phyloP scores from a whole-genome alignment of 352 stramenopile species.

The Phytophthora sansomeana region DNA sequence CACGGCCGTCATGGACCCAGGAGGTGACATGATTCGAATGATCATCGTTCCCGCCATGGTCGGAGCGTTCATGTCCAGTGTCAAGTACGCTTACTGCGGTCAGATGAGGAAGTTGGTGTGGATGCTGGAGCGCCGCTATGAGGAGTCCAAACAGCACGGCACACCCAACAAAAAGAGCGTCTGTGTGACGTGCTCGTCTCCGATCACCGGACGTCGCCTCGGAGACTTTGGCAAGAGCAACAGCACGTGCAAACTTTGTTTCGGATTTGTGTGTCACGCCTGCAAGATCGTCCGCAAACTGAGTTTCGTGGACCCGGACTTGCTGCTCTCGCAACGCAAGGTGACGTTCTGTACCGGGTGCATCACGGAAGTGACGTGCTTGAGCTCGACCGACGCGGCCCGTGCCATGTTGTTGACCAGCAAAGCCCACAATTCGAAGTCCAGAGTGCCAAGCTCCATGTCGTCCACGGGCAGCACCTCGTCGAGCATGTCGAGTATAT shows the following conservation, averaged over 20 bases:
- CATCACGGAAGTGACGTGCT: slow-evolving; percentile 8
- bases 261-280: slow-evolving; percentile 21
- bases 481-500: slow-evolving; percentile 6
- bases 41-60: slow-evolving; percentile 20
- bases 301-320: slow-evolving; percentile 31
- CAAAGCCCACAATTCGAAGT: neutral
- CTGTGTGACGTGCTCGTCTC: slow-evolving; percentile 31
- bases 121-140: slow-evolving; percentile 28
- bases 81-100: slow-evolving; percentile 26
- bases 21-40: slow-evolving; percentile 19
- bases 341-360: slow-evolving; percentile 36
- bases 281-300: slow-evolving; percentile 30
- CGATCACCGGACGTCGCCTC: neutral
- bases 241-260: slow-evolving; percentile 37
- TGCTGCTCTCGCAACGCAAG: slow-evolving; percentile 30
- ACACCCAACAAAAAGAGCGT: slow-evolving; percentile 20
- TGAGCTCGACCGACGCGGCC: slow-evolving; percentile 19
- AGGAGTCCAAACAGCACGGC: slow-evolving; percentile 3
- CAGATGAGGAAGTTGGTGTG: slow-evolving; percentile 35
- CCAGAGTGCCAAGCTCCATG: neutral
- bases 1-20: slow-evolving; percentile 26
- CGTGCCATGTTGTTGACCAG: slow-evolving; percentile 13
- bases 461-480: slow-evolving; percentile 9
- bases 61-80: slow-evolving; percentile 15
- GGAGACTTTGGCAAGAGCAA: slow-evolving; percentile 22